Percentiles rank a stretch among this genome's conserved stretches.
Conservation (phyloP, 1,284 basidiomycete species). For the Cystobasidium slooffiae region DNA sequence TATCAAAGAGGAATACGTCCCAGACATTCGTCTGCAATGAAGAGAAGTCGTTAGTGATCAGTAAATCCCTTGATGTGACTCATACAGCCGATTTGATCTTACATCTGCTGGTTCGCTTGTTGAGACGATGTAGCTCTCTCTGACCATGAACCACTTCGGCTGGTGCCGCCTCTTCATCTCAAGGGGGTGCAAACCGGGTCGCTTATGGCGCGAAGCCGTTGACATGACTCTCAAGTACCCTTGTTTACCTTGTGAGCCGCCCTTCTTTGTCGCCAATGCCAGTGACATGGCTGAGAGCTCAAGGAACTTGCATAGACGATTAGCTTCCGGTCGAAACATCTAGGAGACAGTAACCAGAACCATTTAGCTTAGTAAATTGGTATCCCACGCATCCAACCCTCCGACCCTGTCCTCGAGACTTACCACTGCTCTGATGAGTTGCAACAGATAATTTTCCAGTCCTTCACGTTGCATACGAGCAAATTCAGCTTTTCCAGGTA, state of each 20-base stretch:
- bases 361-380: not conserved
- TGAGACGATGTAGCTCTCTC: conserved; percentile 89
- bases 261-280: conserved; percentile 78
- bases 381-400: too few relatives aligned
- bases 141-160: conserved; percentile 88
- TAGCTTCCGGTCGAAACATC: conserved; percentile 96
- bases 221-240: conserved; percentile 71
- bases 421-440: conserved; percentile 85
- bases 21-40: conserved; percentile 63
- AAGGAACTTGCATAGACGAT: conserved; percentile 89
- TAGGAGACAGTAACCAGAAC: conserved; percentile 56
- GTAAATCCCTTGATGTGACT: not conserved
- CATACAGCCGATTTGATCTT: conserved; percentile 48
- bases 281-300: conserved; percentile 91
- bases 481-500: conserved; percentile 70
- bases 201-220: conserved; percentile 57
- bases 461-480: conserved; percentile 76
- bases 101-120: conserved; percentile 87
- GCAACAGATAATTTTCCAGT: conserved; percentile 86
- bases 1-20: conserved; percentile 93
- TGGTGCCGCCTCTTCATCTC: conserved; percentile 72
- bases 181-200: conserved; percentile 58
- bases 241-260: conserved; percentile 79
- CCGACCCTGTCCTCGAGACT: too few relatives aligned
- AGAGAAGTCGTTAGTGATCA: not conserved